These are phyloP conservation scores for Colletotrichum falcatum DNA, from an alignment of 2,329 filamentous ascomycete species.

Conservation along the genomic window DNA sequence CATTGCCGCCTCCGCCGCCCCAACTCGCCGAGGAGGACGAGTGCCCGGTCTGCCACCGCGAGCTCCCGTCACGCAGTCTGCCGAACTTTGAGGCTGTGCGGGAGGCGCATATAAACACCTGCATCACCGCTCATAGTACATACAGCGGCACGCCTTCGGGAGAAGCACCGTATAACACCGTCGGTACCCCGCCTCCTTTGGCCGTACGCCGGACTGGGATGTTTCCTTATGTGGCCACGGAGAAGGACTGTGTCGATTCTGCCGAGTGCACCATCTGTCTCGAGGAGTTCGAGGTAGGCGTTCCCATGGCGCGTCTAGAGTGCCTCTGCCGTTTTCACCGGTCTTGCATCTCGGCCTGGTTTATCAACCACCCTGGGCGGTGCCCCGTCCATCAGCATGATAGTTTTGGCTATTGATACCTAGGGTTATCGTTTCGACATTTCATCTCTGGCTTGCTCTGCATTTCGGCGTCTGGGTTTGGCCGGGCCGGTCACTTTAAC, in stretches of 20 bases:
- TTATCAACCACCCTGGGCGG: conserved; percentile 69
- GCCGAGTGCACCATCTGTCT: conserved; percentile 77
- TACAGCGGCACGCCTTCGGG: conserved; percentile 55
- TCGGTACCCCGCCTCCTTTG: conserved; percentile 48
- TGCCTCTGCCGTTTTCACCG: conserved; percentile 75
- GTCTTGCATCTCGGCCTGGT: conserved; percentile 72
- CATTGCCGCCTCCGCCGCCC: conserved; percentile 57
- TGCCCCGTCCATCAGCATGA: conserved; percentile 77
- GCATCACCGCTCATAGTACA: conserved; percentile 67
- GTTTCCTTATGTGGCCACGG: conserved; percentile 73
- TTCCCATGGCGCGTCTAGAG: conserved; percentile 73
- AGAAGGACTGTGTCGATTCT: conserved; percentile 76
- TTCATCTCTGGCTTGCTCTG: conserved; percentile 5
- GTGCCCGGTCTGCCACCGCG: conserved; percentile 80
- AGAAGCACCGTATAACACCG: conserved; percentile 28
- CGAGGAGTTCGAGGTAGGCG: conserved; percentile 73
- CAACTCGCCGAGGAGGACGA: conserved; percentile 79
- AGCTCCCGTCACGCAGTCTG: conserved; percentile 71
- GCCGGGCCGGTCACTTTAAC: conserved; percentile 17
- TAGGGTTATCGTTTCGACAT: conserved; percentile 5
- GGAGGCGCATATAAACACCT: conserved; percentile 69
- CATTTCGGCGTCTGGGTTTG: conserved; percentile 35
- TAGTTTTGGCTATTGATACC: conserved; percentile 63
- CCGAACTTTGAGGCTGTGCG: conserved; percentile 66
- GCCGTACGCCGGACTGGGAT: conserved; percentile 66